phyloP scores from a whole-genome alignment of 768 basidiomycete species.

The Russula brevipes region DNA sequence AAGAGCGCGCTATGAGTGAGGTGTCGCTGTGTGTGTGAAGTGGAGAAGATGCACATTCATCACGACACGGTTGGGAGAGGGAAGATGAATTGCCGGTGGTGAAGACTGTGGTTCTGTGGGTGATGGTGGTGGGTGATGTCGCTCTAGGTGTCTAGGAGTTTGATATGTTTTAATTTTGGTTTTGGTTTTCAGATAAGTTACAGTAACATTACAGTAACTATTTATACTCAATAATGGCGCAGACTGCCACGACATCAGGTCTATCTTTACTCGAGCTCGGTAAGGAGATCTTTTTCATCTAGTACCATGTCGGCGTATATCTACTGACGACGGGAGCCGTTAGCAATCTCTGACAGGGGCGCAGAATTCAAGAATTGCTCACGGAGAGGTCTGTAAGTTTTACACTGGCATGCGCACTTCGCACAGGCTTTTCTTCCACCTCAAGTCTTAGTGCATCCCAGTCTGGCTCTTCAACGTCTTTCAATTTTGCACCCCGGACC shows the following conservation, averaged over 20 bases:
- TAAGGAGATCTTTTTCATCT: constrained; percentile 7
- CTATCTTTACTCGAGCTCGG: constrained; percentile 11
- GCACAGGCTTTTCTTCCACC: constrained; percentile 1
- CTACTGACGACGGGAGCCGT: background rate
- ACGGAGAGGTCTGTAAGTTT: constrained; percentile 2
- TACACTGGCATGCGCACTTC: background rate
- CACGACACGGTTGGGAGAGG: too few relatives aligned
- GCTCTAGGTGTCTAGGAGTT: too few relatives aligned
- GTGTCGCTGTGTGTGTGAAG: constrained; percentile 21
- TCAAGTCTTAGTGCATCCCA: constrained; percentile 40
- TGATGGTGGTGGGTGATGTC: too few relatives aligned
- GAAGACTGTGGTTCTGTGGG: too few relatives aligned
- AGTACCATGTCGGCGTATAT: constrained; percentile 21
- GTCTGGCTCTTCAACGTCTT: constrained; percentile 46
- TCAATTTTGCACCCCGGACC: constrained; percentile 46
- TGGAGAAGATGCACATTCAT: too few relatives aligned
- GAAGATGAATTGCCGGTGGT: too few relatives aligned
- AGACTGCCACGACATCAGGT: too few relatives aligned
- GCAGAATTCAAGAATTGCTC: background rate
- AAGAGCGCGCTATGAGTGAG: constrained; percentile 26
- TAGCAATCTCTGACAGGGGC: background rate
- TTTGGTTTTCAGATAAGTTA: too few relatives aligned
- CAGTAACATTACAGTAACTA: too few relatives aligned
- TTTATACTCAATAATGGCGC: too few relatives aligned
- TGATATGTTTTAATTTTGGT: too few relatives aligned